Evolutionary conservation across 139 green algal genomes (phyloP), one percentile per base, ranked within the genome.

Genomic region (Astrephomene gubernaculifera): DNA sequence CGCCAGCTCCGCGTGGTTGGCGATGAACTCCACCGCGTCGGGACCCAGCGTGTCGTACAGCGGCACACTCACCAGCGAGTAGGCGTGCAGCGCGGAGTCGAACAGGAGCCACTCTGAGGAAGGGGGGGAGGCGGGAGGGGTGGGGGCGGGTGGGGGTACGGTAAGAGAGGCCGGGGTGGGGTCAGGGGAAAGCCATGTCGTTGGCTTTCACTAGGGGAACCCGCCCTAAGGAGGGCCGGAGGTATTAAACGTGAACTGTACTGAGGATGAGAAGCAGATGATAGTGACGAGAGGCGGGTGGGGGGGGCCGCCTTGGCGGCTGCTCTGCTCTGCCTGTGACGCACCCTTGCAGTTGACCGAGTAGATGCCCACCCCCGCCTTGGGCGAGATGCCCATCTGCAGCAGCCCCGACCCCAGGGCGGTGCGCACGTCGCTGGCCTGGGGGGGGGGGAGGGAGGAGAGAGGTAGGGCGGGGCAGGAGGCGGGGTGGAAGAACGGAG

Each of bases 41-140:
- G 97, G 95, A 0, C 97, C 97, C 71, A 99, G 87, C 0, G 97
- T 99, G 90, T 99, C 97, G 87, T 99, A 99, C 79, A 99, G 92
- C 33, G 97, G 97, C 52, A 99, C 97, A 25, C 94, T 93, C 2
- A 95, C 89, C 87, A 98, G 94, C 76, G 87, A 90, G 91, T 98
- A 98, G 1, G 97, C 93, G 83, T 97, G 92, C 49, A 93, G 91
- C 6, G 96, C 97, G 10, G 87, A 86, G 83, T 99, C 97, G 38
- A 96, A 87, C 36, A 99, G 83, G 38, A 97, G 90, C 97, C 97
- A 99, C 72, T 99, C 97, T 92, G 91, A 45, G 60, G 7, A 29
- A 69, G 38, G 38, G 38, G 4, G 1, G 54, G 53, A 7, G n/a
- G 21, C 7, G 4, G 43, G 36, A 36, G 9, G 27, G 10, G 27